Conservation (phyloP, 176 grass and related monocot species). For the Rhynchospora pubera region DNA sequence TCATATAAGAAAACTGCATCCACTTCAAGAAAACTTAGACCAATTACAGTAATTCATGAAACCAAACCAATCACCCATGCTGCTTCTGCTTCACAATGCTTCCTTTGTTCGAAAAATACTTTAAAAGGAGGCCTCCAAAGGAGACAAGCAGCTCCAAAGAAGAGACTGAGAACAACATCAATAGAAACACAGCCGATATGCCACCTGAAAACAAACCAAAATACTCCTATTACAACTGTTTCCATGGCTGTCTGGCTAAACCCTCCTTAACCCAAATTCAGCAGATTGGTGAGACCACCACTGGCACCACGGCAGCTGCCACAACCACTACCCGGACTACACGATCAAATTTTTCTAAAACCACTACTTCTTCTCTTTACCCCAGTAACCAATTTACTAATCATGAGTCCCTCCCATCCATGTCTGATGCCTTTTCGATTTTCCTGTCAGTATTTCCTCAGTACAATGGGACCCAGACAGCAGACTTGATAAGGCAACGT, state of each 20-base stretch:
- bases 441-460: conserved; percentile 66
- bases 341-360: conserved; percentile 51
- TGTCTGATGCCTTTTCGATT: conserved; percentile 40
- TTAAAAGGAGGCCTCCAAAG: conserved; percentile 26
- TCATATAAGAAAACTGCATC: conserved; percentile 9
- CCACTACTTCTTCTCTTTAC: conserved; percentile 44
- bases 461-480: conserved; percentile 37
- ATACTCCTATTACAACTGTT: conserved; percentile 21
- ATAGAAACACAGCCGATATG: conserved; percentile 24
- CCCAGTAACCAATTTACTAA: conserved; percentile 57
- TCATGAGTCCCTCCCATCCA: conserved; percentile 65
- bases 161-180: background rate
- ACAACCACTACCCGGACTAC: conserved; percentile 40
- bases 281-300: conserved; percentile 17
- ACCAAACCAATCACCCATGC: background rate
- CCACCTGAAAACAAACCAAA: background rate
- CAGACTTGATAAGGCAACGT: conserved; percentile 38
- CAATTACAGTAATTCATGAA: conserved; percentile 3
- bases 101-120: conserved; percentile 54
- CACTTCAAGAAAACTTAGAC: background rate
- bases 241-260: conserved; percentile 37
- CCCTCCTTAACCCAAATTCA: background rate
- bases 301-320: background rate
- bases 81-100: conserved; percentile 53
- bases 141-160: background rate